Evolutionary conservation across 129 eudicot genomes (phyloP).

Genomic region (Gnaphalium uliginosum): DNA sequence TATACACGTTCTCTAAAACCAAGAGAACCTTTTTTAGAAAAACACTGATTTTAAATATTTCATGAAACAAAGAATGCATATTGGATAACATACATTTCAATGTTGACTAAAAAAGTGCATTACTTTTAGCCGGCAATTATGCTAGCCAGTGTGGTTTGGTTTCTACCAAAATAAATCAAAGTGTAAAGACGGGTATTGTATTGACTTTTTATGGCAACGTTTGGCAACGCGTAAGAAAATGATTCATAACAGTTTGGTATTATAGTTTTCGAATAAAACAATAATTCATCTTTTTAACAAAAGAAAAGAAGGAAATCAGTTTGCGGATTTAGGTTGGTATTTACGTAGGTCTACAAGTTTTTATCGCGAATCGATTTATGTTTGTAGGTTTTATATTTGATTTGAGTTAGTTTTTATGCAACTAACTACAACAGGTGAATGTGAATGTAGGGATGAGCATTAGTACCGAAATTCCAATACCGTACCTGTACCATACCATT

Average conservation of each 20-base stretch:
- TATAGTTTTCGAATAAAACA: not conserved
- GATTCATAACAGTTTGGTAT: not conserved
- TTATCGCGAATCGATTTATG: not conserved
- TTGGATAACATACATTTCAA: not conserved
- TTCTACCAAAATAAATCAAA: constrained; percentile 4
- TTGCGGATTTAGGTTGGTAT: not conserved
- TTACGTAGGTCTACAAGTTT: not conserved
- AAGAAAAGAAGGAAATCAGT: not conserved
- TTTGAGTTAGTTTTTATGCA: not conserved
- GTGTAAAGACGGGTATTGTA: not conserved
- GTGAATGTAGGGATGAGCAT: no score
- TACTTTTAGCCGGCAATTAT: constrained; percentile 2
- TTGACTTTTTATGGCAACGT: not conserved
- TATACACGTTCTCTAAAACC: no score
- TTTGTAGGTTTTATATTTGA: no score
- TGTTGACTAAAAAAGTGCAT: not conserved
- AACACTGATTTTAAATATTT: not conserved
- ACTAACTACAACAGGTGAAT: no score
- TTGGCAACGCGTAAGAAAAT: not conserved
- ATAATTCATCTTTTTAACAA: no score
- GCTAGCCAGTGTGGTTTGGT: constrained; percentile 1
- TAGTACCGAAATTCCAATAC: no score
- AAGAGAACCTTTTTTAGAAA: not conserved
- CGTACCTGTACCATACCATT: no score
- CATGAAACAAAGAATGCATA: not conserved